A percentile compares a stretch with the other conserved stretches of the same genome.
These are phyloP conservation scores for Pyropia yezoensis DNA, from an alignment of 23 red algal species.

Conservation along the genomic window DNA sequence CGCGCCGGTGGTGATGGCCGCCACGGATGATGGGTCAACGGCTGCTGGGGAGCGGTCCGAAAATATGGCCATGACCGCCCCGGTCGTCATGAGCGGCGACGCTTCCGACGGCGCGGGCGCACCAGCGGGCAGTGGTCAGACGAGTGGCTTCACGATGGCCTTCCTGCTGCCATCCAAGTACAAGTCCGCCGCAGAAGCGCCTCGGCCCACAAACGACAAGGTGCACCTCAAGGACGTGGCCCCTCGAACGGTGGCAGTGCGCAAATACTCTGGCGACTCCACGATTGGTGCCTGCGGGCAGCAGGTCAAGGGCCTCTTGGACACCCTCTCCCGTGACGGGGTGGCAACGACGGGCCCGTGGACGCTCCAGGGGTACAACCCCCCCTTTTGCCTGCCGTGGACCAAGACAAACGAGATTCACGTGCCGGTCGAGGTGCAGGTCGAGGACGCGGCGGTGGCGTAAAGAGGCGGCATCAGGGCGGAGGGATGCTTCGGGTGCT, in stretches of 20 bases:
- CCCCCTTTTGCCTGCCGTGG: slow-evolving; percentile 82
- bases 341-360: slow-evolving; percentile 49
- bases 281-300: slow-evolving; percentile 9
- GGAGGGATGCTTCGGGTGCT: too few species aligned
- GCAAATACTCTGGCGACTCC: slow-evolving; percentile 28
- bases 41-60: slow-evolving; percentile 27
- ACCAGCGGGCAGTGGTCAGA: slow-evolving; percentile 2
- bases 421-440: slow-evolving; percentile 16
- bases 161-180: slow-evolving; percentile 81
- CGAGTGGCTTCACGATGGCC: slow-evolving; percentile 22
- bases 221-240: slow-evolving; percentile 40
- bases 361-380: slow-evolving; percentile 73
- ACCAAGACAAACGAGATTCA: slow-evolving; percentile 73
- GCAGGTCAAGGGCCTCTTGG: slow-evolving; percentile 28
- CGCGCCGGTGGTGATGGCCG: slow-evolving; percentile 54
- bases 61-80: slow-evolving; percentile 73
- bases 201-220: slow-evolving; percentile 47
- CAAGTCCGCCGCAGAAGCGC: slow-evolving; percentile 42
- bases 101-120: not conserved
- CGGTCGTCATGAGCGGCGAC: slow-evolving; percentile 52
- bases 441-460: too few species aligned
- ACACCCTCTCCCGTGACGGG: slow-evolving; percentile 18
- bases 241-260: slow-evolving; percentile 38
- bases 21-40: slow-evolving; percentile 4
- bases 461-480: too few species aligned